phyloP scores from a whole-genome alignment of 257 asterid species.

The Plantago major region DNA sequence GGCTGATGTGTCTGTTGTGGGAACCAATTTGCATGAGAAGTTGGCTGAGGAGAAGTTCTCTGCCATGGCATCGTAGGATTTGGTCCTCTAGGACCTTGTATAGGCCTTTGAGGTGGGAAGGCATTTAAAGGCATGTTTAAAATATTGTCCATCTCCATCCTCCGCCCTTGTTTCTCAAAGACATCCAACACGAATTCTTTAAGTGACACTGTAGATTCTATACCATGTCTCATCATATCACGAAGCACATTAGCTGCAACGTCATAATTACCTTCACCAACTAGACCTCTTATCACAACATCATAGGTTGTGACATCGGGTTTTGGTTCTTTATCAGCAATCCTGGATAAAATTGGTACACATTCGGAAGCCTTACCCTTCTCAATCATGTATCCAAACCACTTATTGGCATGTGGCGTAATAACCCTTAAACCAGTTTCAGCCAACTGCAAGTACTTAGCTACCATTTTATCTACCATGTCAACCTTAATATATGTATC shows the following conservation, averaged over 20 bases:
- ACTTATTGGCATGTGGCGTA: slow-evolving; percentile 65
- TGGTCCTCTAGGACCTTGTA: slow-evolving; percentile 13
- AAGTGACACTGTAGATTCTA: slow-evolving; percentile 51
- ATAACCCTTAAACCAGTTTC: slow-evolving; percentile 77
- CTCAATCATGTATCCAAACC: slow-evolving; percentile 69
- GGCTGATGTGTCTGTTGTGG: slow-evolving; percentile 22
- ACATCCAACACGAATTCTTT: slow-evolving; percentile 47
- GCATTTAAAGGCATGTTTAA: slow-evolving; percentile 30
- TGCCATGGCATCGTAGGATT: slow-evolving; percentile 6
- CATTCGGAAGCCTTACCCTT: slow-evolving; percentile 61
- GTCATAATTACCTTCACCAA: slow-evolving; percentile 42
- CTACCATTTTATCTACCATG: slow-evolving; percentile 48
- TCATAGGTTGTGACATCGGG: slow-evolving; percentile 79
- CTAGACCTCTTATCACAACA: slow-evolving; percentile 61
- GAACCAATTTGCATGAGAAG: background rate
- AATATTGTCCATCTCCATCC: slow-evolving; percentile 47
- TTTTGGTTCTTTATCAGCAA: slow-evolving; percentile 73
- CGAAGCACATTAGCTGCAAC: slow-evolving; percentile 35
- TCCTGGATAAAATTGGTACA: slow-evolving; percentile 55
- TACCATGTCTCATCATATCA: slow-evolving; percentile 54
- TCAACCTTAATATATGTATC: slow-evolving; percentile 62
- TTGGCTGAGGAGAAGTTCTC: slow-evolving; percentile 5
- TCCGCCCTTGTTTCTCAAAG: slow-evolving; percentile 55
- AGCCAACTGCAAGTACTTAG: slow-evolving; percentile 67
- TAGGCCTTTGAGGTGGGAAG: slow-evolving; percentile 30